phyloP scores from a whole-genome alignment of 768 basidiomycete species.

The Peribolospora kevripleyi region DNA sequence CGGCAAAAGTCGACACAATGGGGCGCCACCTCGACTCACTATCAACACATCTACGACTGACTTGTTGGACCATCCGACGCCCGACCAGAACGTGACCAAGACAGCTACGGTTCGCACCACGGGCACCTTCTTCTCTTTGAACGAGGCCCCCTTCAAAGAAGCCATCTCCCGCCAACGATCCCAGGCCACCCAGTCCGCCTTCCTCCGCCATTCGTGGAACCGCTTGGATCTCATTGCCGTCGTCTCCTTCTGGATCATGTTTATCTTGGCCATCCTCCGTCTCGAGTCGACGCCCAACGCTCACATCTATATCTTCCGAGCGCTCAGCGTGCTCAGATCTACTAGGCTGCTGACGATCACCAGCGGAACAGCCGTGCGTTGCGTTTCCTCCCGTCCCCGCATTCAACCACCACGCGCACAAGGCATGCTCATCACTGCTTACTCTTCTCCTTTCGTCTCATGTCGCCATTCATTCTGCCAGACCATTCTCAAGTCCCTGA shows the following conservation, averaged over 20 bases:
- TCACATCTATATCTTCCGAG: constrained; percentile 71
- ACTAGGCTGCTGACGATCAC: constrained; percentile 66
- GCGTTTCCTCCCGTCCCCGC: background rate
- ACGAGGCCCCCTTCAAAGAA: constrained; percentile 17
- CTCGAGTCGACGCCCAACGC: constrained; percentile 34
- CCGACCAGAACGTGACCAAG: background rate
- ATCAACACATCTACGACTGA: background rate
- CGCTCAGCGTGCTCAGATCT: constrained; percentile 60
- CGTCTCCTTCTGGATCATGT: constrained; percentile 62
- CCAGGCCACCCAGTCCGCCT: constrained; percentile 34
- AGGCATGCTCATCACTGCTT: background rate
- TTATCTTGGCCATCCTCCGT: constrained; percentile 42
- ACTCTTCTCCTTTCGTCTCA: background rate
- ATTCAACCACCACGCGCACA: too few relatives aligned
- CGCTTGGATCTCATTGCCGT: constrained; percentile 73
- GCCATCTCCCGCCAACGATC: constrained; percentile 9
- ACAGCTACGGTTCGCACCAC: background rate
- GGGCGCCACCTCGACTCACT: too few relatives aligned
- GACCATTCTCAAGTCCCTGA: constrained; percentile 79
- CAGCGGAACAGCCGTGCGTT: constrained; percentile 62
- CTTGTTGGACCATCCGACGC: background rate
- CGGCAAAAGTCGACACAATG: too few relatives aligned
- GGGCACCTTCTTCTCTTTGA: constrained; percentile 12
- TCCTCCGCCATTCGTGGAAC: constrained; percentile 77
- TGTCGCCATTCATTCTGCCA: constrained; percentile 10